A percentile compares a stretch with the other conserved stretches of the same genome.
Evolutionary conservation across 176 grass and related monocot species (phyloP).

Genomic region (Elaeis guineensis): DNA sequence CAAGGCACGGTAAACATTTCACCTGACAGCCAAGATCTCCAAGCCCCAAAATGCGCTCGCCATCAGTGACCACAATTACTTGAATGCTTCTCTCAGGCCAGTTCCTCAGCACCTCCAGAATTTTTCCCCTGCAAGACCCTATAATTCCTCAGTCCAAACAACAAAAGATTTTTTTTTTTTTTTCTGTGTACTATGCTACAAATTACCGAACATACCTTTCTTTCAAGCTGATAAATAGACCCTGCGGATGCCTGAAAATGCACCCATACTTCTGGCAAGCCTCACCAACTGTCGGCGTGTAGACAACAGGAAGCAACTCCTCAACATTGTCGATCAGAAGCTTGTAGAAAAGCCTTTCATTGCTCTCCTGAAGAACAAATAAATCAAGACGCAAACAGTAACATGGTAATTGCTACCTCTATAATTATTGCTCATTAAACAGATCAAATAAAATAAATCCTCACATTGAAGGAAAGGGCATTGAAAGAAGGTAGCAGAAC

Average conservation of each 20-base stretch:
- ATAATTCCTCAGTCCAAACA: slow-evolving; percentile 9
- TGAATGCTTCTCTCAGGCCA: slow-evolving; percentile 95
- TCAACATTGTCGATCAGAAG: slow-evolving; percentile 84
- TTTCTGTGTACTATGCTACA: not conserved
- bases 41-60: slow-evolving; percentile 91
- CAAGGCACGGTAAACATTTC: not conserved
- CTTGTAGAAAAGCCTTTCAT: slow-evolving; percentile 97
- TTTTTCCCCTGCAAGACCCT: slow-evolving; percentile 53
- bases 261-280: slow-evolving; percentile 94
- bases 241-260: slow-evolving; percentile 76
- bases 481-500: no score
- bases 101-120: slow-evolving; percentile 87
- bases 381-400: no score
- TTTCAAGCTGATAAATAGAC: slow-evolving; percentile 86
- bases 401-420: no score
- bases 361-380: slow-evolving; percentile 60
- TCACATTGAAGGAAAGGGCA: no score
- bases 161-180: not conserved
- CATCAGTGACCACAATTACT: slow-evolving; percentile 92
- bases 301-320: slow-evolving; percentile 88
- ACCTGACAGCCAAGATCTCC: slow-evolving; percentile 98
- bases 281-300: slow-evolving; percentile 92
- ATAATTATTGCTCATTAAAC: no score
- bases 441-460: no score
- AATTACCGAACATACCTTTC: slow-evolving; percentile 56